phyloP scores from a whole-genome alignment of 1,284 basidiomycete genomes.

The Cutaneotrichosporon cutaneum region DNA sequence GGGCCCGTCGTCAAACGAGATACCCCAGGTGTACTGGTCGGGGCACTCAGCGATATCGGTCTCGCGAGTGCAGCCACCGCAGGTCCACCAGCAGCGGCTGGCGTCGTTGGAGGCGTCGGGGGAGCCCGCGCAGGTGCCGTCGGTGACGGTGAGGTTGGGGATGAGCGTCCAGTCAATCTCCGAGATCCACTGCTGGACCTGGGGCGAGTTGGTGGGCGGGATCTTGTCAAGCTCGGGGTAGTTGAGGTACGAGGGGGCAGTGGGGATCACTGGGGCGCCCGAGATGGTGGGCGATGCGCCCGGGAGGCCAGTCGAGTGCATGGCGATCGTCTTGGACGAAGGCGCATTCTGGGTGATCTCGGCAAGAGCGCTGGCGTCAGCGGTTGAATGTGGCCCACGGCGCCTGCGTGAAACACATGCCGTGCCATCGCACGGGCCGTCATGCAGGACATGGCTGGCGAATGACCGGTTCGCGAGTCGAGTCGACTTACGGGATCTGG shows the following conservation, averaged over 20 bases:
- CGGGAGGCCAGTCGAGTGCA: slow-evolving; percentile 45
- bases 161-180: slow-evolving; percentile 52
- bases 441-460: neutral
- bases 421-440: neutral
- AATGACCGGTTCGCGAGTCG: neutral
- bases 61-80: slow-evolving; percentile 69
- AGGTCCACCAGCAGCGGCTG: slow-evolving; percentile 83
- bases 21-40: slow-evolving; percentile 58
- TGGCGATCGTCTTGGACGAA: slow-evolving; percentile 59
- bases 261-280: slow-evolving; percentile 52
- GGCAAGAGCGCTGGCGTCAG: slow-evolving; percentile 52
- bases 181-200: slow-evolving; percentile 71
- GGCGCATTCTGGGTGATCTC: slow-evolving; percentile 68
- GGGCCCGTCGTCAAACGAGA: slow-evolving; percentile 58
- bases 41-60: slow-evolving; percentile 76
- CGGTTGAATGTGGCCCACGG: neutral
- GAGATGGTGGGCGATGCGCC: slow-evolving; percentile 49
- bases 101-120: slow-evolving; percentile 60
- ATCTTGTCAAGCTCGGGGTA: slow-evolving; percentile 70
- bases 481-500: slow-evolving; percentile 44
- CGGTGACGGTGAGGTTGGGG: slow-evolving; percentile 41
- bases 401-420: neutral
- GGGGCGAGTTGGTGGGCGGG: slow-evolving; percentile 65
- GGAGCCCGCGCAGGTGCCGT: slow-evolving; percentile 61
- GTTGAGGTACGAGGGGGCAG: slow-evolving; percentile 31